phyloP scores from a whole-genome alignment of 768 basidiomycete species.

The Imleria badia region DNA sequence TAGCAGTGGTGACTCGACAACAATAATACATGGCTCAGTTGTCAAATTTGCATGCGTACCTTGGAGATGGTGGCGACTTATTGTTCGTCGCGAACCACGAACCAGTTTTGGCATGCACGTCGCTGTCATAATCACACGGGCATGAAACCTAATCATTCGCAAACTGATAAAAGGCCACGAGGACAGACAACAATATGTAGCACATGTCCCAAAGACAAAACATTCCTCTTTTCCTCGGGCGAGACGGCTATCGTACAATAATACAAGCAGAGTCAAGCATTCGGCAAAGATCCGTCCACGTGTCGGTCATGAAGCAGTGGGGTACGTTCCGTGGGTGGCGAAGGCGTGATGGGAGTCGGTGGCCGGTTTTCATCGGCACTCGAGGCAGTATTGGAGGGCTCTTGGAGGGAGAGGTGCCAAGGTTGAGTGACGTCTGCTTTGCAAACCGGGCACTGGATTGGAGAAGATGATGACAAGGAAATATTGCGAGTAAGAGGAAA shows the following conservation, averaged over 20 bases:
- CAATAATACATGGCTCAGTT: conserved; percentile 16
- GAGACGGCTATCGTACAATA: conserved; percentile 22
- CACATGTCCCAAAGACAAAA: conserved; percentile 8
- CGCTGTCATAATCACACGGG: conserved; percentile 7
- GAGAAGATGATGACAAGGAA: conserved; percentile 4
- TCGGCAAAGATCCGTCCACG: conserved; percentile 11
- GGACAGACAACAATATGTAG: conserved; percentile 5
- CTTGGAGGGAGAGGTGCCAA: conserved; percentile 28
- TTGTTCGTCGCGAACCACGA: conserved; percentile 23
- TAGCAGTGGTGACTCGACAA: conserved; percentile 9
- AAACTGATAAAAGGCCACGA: conserved; percentile 19
- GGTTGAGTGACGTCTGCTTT: conserved; percentile 88
- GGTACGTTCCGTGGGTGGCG: conserved; percentile 31
- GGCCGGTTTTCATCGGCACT: conserved; percentile 1
- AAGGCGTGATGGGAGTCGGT: conserved; percentile 13
- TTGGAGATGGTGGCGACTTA: conserved; percentile 23
- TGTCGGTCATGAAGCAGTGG: conserved; percentile 30
- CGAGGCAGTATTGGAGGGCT: conserved; percentile 6
- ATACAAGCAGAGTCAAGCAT: conserved; percentile 18
- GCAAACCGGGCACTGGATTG: conserved; percentile 80
- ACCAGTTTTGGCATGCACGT: conserved; percentile 10
- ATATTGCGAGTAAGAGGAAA: conserved; percentile 11
- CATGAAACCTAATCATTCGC: conserved; percentile 21
- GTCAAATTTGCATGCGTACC: conserved; percentile 30
- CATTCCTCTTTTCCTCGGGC: background rate